Conservation (phyloP, 1,284 basidiomycete species). For the Tylopilus sp. region DNA sequence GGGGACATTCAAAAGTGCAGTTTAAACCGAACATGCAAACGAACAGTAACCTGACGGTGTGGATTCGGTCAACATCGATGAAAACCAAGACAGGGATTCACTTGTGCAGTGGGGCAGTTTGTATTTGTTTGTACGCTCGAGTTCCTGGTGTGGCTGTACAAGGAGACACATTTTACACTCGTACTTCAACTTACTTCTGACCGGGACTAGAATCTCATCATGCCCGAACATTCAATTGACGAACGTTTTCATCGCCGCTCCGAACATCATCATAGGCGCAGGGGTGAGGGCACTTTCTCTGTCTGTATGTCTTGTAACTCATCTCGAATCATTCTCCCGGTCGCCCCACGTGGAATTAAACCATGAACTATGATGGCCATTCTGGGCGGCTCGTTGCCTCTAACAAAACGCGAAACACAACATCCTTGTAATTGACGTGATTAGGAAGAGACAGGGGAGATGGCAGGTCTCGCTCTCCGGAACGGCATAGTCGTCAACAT, state of each 20-base stretch:
- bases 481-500: constrained; percentile 13
- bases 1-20: too few relatives aligned
- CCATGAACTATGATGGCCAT: constrained; percentile 14
- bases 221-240: constrained; percentile 20
- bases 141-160: too few relatives aligned
- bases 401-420: constrained; percentile 15
- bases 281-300: constrained; percentile 36
- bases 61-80: too few relatives aligned
- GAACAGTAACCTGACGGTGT: too few relatives aligned
- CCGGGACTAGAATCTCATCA: constrained; percentile 1
- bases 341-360: constrained; percentile 26
- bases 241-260: constrained; percentile 10
- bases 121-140: too few relatives aligned
- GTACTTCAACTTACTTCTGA: too few relatives aligned
- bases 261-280: constrained; percentile 25
- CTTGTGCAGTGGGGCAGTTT: too few relatives aligned
- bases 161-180: too few relatives aligned
- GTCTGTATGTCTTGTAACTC: constrained; percentile 27
- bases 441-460: constrained; percentile 28
- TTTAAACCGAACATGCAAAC: too few relatives aligned
- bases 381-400: constrained; percentile 26
- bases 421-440: constrained; percentile 3
- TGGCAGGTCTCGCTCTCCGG: constrained; percentile 41
- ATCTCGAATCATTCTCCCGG: constrained; percentile 35
- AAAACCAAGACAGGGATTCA: too few relatives aligned